phyloP scores from a whole-genome alignment of 352 stramenopile genomes.

The Phytophthora fragariae region DNA sequence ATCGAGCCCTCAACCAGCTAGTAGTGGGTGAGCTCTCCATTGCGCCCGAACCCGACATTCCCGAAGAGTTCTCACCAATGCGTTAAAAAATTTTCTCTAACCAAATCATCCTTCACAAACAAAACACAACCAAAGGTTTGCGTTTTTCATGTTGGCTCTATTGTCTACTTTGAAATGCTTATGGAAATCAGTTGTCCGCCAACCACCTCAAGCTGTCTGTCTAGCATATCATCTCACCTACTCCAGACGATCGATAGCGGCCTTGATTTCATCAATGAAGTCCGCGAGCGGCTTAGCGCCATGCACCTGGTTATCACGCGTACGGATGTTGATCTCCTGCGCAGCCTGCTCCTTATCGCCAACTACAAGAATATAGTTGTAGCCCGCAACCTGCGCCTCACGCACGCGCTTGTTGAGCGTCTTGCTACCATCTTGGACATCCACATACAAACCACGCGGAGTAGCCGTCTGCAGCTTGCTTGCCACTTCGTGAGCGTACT shows the following conservation, averaged over 20 bases:
- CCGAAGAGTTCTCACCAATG: conserved; percentile 17
- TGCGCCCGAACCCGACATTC: conserved; percentile 15
- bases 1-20: conserved; percentile 79
- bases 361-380: conserved; percentile 90
- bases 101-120: too few relatives aligned
- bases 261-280: conserved; percentile 68
- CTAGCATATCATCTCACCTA: conserved; percentile 36
- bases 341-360: conserved; percentile 72
- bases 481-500: conserved; percentile 71
- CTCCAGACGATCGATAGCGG: conserved; percentile 68
- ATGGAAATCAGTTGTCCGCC: neutral
- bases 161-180: conserved; percentile 25
- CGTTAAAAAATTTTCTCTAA: neutral
- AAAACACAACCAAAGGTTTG: conserved; percentile 15
- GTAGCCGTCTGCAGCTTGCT: conserved; percentile 49
- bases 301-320: conserved; percentile 84
- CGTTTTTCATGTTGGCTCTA: conserved; percentile 32
- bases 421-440: conserved; percentile 79
- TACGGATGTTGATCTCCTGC: conserved; percentile 77
- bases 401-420: conserved; percentile 88
- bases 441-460: conserved; percentile 56
- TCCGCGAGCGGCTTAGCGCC: conserved; percentile 59
- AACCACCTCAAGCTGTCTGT: conserved; percentile 4
- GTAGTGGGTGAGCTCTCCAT: conserved; percentile 66
- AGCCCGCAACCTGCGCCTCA: conserved; percentile 79